phyloP scores from a whole-genome alignment of 768 basidiomycete genomes.

The Panaeolus cyanescens region DNA sequence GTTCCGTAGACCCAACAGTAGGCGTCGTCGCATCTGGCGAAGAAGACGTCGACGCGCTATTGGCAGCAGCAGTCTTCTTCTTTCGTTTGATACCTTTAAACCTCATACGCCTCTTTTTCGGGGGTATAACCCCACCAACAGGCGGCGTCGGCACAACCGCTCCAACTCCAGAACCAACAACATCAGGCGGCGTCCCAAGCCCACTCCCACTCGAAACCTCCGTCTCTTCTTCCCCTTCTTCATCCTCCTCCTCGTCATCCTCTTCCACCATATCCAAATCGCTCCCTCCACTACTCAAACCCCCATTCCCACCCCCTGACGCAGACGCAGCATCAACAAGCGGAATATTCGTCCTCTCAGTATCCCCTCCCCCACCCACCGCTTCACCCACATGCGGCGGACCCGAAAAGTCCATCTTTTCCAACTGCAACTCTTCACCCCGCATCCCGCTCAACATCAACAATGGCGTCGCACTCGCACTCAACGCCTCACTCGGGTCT shows the following conservation, averaged over 20 bases:
- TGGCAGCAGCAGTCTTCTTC: conserved; percentile 18
- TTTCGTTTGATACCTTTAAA: conserved; percentile 22
- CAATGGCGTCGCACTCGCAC: conserved; percentile 57
- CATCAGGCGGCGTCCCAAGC: neutral
- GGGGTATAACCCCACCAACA: conserved; percentile 1
- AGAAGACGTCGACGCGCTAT: conserved; percentile 16
- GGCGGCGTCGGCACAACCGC: neutral
- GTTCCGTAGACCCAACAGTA: conserved; percentile 47
- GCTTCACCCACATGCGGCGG: conserved; percentile 35
- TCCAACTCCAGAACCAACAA: neutral
- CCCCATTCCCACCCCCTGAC: conserved; percentile 14
- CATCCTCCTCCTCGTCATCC: conserved; percentile 9
- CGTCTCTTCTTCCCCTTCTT: conserved; percentile 15
- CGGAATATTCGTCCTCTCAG: conserved; percentile 50
- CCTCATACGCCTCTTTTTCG: conserved; percentile 20
- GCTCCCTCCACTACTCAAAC: conserved; percentile 20
- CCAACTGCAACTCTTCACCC: conserved; percentile 38
- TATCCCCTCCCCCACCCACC: conserved; percentile 22
- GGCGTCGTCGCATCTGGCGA: conserved; percentile 27
- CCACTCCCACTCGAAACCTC: conserved; percentile 5
- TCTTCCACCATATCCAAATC: conserved; percentile 3
- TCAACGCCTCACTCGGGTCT: conserved; percentile 45
- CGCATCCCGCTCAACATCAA: conserved; percentile 37
- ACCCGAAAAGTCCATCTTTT: conserved; percentile 57
- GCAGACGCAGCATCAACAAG: conserved; percentile 32